These are phyloP conservation scores for Neoscytalidium dimidiatum DNA, from an alignment of 2,329 filamentous ascomycete genomes.

Conservation along the genomic window DNA sequence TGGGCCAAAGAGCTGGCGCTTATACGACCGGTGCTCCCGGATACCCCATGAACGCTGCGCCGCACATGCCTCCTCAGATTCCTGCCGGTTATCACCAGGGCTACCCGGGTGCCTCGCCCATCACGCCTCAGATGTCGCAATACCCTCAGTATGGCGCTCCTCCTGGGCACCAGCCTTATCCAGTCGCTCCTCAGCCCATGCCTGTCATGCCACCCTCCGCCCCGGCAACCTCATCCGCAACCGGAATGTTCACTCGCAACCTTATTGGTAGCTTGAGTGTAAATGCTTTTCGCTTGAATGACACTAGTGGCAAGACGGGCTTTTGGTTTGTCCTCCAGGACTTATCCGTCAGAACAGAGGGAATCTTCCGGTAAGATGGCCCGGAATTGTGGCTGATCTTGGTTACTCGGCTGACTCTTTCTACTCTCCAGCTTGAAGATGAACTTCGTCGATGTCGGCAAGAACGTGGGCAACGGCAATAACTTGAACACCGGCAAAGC, in stretches of 20 bases:
- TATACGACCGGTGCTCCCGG: background rate
- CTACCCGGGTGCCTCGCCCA: conserved; percentile 6
- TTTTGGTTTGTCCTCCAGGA: conserved; percentile 98
- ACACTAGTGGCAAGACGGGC: conserved; percentile 77
- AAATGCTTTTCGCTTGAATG: conserved; percentile 81
- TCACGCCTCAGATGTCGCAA: conserved; percentile 19
- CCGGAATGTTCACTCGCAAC: conserved; percentile 91
- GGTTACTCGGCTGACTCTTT: conserved; percentile 17
- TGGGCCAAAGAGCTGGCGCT: conserved; percentile 1
- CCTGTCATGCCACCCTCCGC: conserved; percentile 2
- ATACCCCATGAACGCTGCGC: background rate
- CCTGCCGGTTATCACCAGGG: background rate
- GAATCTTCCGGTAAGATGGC: conserved; percentile 73
- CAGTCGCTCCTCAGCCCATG: background rate
- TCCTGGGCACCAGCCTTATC: conserved; percentile 7
- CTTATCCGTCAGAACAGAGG: conserved; percentile 90
- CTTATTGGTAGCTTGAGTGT: conserved; percentile 89
- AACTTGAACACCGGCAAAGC: conserved; percentile 73
- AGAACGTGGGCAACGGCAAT: conserved; percentile 40
- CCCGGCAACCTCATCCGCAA: conserved; percentile 52
- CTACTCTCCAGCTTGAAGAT: conserved; percentile 58
- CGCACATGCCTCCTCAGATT: conserved; percentile 19
- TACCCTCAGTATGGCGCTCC: conserved; percentile 21
- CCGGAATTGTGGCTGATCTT: background rate
- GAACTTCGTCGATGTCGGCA: conserved; percentile 83